phyloP scores from a whole-genome alignment of 2,329 filamentous ascomycete species.

The Monosporascus cannonballus region DNA sequence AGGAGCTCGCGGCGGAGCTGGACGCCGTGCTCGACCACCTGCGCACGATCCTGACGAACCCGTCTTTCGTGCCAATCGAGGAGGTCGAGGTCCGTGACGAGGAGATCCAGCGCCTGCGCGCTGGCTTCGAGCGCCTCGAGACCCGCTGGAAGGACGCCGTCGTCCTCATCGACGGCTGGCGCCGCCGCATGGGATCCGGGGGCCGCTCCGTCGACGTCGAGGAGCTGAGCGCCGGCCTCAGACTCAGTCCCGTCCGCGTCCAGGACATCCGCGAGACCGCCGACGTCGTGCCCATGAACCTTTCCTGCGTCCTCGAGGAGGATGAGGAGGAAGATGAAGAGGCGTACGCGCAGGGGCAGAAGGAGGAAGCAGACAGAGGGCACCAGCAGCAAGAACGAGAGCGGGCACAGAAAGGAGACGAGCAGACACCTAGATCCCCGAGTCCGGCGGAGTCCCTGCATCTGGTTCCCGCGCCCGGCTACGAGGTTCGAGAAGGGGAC shows the following conservation, averaged over 20 bases:
- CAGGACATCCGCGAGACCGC: constrained; percentile 43
- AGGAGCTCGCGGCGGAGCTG: constrained; percentile 70
- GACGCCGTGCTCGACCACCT: constrained; percentile 75
- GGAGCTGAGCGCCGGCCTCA: constrained; percentile 62
- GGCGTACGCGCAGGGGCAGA: constrained; percentile 19
- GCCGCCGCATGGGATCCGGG: constrained; percentile 67
- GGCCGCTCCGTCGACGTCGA: constrained; percentile 65
- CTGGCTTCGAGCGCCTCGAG: constrained; percentile 93
- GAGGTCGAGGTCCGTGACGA: constrained; percentile 91
- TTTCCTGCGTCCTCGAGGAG: constrained; percentile 33
- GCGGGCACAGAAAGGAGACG: constrained; percentile 15
- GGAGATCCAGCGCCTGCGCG: constrained; percentile 75
- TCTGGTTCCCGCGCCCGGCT: constrained; percentile 31
- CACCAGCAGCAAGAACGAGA: constrained; percentile 41
- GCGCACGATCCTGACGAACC: constrained; percentile 80
- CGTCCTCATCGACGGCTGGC: constrained; percentile 86
- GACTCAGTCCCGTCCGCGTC: constrained; percentile 53
- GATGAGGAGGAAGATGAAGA: constrained; percentile 43
- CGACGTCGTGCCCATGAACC: constrained; percentile 28
- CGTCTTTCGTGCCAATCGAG: constrained; percentile 91
- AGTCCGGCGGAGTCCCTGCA: constrained; percentile 33
- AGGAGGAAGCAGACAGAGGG: constrained; percentile 25
- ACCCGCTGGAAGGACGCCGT: constrained; percentile 84
- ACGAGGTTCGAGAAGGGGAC: constrained; percentile 19
- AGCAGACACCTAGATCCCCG: constrained; percentile 17